Conservation (phyloP, 768 basidiomycete species). For the Sporobolomyces phaffii region DNA sequence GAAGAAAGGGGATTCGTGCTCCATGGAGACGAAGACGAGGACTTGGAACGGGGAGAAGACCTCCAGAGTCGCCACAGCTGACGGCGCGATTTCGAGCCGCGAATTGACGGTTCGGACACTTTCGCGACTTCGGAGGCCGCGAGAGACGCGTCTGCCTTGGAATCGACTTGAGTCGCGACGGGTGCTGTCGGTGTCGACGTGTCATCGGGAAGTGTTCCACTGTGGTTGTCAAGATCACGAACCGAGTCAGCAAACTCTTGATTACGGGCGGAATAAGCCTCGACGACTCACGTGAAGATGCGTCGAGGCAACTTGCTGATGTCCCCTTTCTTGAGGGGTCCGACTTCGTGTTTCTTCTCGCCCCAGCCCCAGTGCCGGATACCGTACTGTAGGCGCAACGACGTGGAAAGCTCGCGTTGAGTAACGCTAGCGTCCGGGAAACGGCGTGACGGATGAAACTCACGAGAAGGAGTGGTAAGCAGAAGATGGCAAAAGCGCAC, state of each 20-base stretch:
- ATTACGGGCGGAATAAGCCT: background rate
- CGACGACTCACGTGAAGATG: slow-evolving; percentile 11
- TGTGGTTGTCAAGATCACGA: background rate
- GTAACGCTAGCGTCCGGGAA: background rate
- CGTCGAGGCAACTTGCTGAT: slow-evolving; percentile 33
- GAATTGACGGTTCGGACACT: background rate
- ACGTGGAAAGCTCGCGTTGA: background rate
- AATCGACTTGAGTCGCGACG: background rate
- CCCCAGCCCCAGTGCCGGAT: slow-evolving; percentile 36
- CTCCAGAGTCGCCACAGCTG: slow-evolving; percentile 23
- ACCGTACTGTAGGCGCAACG: slow-evolving; percentile 7
- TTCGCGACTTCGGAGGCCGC: too few relatives aligned
- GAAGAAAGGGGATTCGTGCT: background rate
- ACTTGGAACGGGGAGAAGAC: too few relatives aligned
- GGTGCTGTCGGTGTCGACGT: background rate
- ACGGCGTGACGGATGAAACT: too few relatives aligned
- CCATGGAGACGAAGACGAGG: background rate
- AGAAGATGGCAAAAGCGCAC: slow-evolving; percentile 39
- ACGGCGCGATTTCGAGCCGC: background rate
- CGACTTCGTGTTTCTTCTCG: slow-evolving; percentile 39
- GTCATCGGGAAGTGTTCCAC: background rate
- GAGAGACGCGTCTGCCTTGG: too few relatives aligned
- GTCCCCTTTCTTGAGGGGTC: slow-evolving; percentile 35
- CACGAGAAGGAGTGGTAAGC: slow-evolving; percentile 37
- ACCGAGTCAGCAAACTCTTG: background rate